phyloP scores from a whole-genome alignment of 2,329 filamentous ascomycete species.

The Colletotrichum neosansevieriae region DNA sequence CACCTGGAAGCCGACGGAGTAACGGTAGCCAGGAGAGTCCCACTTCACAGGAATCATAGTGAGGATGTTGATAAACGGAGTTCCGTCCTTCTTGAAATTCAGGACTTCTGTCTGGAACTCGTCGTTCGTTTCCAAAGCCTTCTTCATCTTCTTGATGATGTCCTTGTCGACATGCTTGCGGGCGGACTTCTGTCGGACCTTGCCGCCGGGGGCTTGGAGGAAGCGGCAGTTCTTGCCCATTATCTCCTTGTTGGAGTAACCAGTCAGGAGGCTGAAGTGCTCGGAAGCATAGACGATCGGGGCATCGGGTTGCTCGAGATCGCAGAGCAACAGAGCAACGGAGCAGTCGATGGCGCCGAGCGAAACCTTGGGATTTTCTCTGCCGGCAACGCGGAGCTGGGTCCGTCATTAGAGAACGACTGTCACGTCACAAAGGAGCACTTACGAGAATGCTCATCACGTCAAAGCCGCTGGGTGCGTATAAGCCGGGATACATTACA shows the following conservation, averaged over 20 bases:
- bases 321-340: slow-evolving; percentile 85
- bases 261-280: slow-evolving; percentile 82
- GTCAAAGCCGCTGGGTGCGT: slow-evolving; percentile 66
- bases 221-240: slow-evolving; percentile 87
- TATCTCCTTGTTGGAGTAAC: slow-evolving; percentile 80
- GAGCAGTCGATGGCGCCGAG: slow-evolving; percentile 87
- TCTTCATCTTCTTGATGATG: slow-evolving; percentile 67
- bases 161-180: slow-evolving; percentile 76
- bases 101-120: slow-evolving; percentile 69
- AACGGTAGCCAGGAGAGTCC: slow-evolving; percentile 74
- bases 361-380: slow-evolving; percentile 80
- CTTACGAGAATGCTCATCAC: slow-evolving; percentile 68
- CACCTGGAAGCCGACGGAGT: slow-evolving; percentile 85
- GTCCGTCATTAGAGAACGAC: slow-evolving; percentile 40
- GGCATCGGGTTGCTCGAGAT: slow-evolving; percentile 77
- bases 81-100: slow-evolving; percentile 86
- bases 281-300: slow-evolving; percentile 90
- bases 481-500: slow-evolving; percentile 68
- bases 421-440: slow-evolving; percentile 14
- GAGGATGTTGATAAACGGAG: slow-evolving; percentile 83
- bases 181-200: slow-evolving; percentile 68
- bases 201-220: slow-evolving; percentile 80
- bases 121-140: slow-evolving; percentile 56
- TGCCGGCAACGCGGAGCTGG: slow-evolving; percentile 72
- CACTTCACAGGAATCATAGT: slow-evolving; percentile 86